Evolutionary conservation across 2,329 filamentous ascomycete genomes (phyloP).

Genomic region (Chlorencoelia australis): DNA sequence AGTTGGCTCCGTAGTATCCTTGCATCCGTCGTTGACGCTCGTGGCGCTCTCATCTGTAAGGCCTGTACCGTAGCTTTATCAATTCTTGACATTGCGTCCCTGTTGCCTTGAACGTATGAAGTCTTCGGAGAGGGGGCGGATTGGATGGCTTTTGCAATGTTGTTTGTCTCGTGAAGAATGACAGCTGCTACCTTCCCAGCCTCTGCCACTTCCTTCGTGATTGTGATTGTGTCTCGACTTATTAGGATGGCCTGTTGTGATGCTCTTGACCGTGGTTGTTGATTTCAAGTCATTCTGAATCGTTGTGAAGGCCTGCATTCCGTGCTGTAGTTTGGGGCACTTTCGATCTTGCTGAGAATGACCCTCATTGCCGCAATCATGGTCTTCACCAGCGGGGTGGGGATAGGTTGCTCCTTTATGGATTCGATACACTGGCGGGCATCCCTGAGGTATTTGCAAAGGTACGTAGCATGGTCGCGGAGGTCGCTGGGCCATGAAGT

Average conservation of each 20-base stretch:
- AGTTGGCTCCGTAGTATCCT: slow-evolving; percentile 14
- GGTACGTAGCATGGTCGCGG: slow-evolving; percentile 7
- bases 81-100: slow-evolving; percentile 20
- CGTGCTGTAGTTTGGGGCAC: slow-evolving; percentile 1
- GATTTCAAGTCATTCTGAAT: slow-evolving; percentile 6
- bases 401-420: slow-evolving; percentile 4
- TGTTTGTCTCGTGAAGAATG: slow-evolving; percentile 2
- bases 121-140: not conserved
- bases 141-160: slow-evolving; percentile 4
- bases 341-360: slow-evolving; percentile 8
- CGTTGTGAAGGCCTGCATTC: slow-evolving; percentile 5
- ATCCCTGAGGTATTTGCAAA: slow-evolving; percentile 7
- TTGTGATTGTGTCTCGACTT: slow-evolving; percentile 1
- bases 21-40: slow-evolving; percentile 20
- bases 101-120: slow-evolving; percentile 20
- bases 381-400: slow-evolving; percentile 4
- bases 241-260: not conserved
- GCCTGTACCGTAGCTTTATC: slow-evolving; percentile 24
- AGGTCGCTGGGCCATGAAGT: slow-evolving; percentile 7
- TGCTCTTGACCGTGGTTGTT: slow-evolving; percentile 6
- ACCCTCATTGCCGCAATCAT: slow-evolving; percentile 7
- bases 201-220: slow-evolving; percentile 1
- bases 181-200: not conserved
- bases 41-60: slow-evolving; percentile 26
- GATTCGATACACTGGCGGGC: slow-evolving; percentile 7